A percentile compares a stretch with the other conserved stretches of the same genome.
Evolutionary conservation across 2,329 filamentous ascomycete genomes (phyloP).

Genomic region (Apiospora phragmitis): DNA sequence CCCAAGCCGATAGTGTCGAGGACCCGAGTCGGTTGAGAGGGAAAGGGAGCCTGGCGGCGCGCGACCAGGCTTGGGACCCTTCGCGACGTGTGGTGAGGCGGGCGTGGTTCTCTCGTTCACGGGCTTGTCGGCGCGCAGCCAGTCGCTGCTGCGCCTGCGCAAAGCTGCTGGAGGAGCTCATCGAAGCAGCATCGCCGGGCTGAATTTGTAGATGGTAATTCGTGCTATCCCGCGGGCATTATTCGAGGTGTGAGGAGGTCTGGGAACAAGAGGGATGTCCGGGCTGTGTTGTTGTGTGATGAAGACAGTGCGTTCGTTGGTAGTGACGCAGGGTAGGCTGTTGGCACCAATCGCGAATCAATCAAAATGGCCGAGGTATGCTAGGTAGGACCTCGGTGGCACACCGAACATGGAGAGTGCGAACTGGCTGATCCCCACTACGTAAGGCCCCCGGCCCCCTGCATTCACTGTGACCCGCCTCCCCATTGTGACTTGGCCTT

Average conservation of each 20-base stretch:
- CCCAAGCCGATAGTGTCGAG: conserved; percentile 60
- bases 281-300: neutral
- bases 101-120: conserved; percentile 66
- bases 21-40: conserved; percentile 61
- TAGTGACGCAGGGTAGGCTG: neutral
- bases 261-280: too few species aligned
- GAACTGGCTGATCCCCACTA: neutral
- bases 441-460: neutral
- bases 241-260: neutral
- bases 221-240: conserved; percentile 1
- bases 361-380: neutral
- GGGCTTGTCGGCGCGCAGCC: conserved; percentile 74
- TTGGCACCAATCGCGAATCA: conserved; percentile 1
- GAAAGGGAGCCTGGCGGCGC: conserved; percentile 58
- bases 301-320: neutral
- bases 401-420: neutral
- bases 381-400: neutral
- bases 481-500: neutral
- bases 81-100: conserved; percentile 52
- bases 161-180: conserved; percentile 58
- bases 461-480: neutral
- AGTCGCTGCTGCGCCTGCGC: conserved; percentile 87
- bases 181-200: conserved; percentile 3
- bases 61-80: conserved; percentile 56
- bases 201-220: neutral